Evolutionary conservation across 371 early-diverging fungal genomes (phyloP), one percentile per base, ranked within the genome.

Genomic region (Saksenaea oblongispora): DNA sequence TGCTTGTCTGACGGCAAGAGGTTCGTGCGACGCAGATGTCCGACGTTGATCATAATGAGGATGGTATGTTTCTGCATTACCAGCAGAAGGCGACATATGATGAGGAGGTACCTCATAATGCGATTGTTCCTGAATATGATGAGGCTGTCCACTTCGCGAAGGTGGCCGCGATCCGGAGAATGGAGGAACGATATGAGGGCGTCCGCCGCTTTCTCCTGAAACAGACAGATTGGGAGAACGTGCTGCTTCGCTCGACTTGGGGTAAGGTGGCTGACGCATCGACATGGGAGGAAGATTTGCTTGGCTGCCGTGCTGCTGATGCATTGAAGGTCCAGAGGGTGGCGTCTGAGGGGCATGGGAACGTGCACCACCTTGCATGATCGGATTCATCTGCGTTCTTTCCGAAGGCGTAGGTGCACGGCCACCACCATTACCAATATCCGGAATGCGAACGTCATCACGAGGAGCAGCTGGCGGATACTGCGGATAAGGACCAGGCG

Each of bases 361-460:
- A 11, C 63, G 65, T 41, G 63, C 56, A 58, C 75, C 67, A 2
- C 76, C 75, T 37, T 69, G 66, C 34, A 76, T 60, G 51, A 82
- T 82, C 10, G 82, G 82, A 53, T 82, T 82, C 79, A 82, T 82
- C 67, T 81, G 82, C n/a, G 76, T 69, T 22, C 82, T 66, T n/a
- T 81, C 82, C 11, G 82, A 78, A 14, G 82, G 82, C 1, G 78
- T 75, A 60, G 82, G 82, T 8, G 77, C 79, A 62, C 73, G 77
- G 1, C 78, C 76, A 24, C 75, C 73, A 17, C 68, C 71, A 24
- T 58, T 39, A 13, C 78, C 78, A 61, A 82, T 82, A 55, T 79
- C 79, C 10, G 82, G 77, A 59, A 82, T 79, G 31, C 77, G 75
- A 1, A 79, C 73, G 56, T 78, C 77, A 61, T 78, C 82, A 41